Base-by-base conservation (phyloP, 2,329 filamentous ascomycete species). In the Xylaria sp. region DNA sequence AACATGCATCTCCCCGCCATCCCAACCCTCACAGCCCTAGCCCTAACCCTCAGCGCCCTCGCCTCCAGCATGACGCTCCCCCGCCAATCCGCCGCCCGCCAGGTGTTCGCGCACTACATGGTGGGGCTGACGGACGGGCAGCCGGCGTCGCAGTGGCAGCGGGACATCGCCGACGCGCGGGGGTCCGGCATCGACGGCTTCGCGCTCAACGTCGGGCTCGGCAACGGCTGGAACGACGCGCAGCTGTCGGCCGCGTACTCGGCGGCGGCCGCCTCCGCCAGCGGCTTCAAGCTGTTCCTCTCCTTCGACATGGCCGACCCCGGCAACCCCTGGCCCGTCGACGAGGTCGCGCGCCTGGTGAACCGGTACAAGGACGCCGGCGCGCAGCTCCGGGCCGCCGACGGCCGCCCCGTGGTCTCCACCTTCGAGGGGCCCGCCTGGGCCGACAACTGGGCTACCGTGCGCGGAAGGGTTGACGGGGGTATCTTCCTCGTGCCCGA, bases 351-450 rank as follows among this genome's bases (percentile, higher is more conserved):
- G 24, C 43, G 50, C 39, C 65, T 71, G 40, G 68, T 77, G 56
- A 74, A 74, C 59, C 65, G 66, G 18, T 73, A 72, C 64, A 72
- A 72, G 51, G 55, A 59, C 8, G 71, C 69, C 7, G 48, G 63
- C 11, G 74, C 74, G 11, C 74, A 80, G 57, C 67, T 74, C 56
- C 71, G 69, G 46, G 70, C 76, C n/a, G n/a, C n/a, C 48, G 69
- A 77, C 29, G 67, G 66, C 18, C 69, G 70, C 34, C 72, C 78
- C 0, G 68, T 81, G 8, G 78, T 81, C n/a, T 79, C 77, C 4
- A 82, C 79, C 1, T 82, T 82, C 50, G 78, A 80, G 62, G 79
- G 79, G 2, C 67, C 74, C 5, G 62, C 58, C 20, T 75, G 74
- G 63, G 69, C 72, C 4, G 67, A 68, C 20, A 74, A 78, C 62